Evolutionary conservation across 345 rosid species (phyloP).

Genomic region (Combretum micranthum): DNA sequence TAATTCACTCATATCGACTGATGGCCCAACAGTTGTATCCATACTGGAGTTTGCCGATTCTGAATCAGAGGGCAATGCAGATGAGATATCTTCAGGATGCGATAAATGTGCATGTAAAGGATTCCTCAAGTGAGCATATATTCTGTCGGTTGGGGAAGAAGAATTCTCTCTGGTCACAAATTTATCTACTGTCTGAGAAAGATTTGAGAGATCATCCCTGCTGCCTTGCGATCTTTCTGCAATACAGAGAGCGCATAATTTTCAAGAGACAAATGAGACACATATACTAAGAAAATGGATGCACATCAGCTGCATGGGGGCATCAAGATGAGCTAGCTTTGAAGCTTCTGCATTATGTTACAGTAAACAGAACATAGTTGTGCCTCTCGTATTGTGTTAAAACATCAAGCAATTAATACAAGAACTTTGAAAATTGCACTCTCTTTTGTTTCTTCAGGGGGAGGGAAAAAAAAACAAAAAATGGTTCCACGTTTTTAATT

Average conservation of each 20-base stretch:
- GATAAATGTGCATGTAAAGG: background rate
- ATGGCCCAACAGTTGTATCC: background rate
- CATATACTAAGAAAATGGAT: no score
- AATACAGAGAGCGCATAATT: background rate
- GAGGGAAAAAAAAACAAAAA: no score
- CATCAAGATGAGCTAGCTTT: no score
- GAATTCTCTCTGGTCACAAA: background rate
- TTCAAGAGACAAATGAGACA: background rate
- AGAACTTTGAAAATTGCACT: no score
- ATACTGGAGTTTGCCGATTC: background rate
- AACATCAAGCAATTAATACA: no score
- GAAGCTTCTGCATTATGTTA: no score
- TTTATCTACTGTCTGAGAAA: background rate
- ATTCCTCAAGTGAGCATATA: conserved; percentile 1
- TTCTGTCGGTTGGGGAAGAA: background rate
- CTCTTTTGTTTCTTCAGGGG: no score
- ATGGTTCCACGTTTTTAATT: no score
- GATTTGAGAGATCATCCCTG: conserved; percentile 1
- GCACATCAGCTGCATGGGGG: no score
- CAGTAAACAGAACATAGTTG: no score
- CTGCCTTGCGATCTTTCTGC: conserved; percentile 2
- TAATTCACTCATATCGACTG: background rate
- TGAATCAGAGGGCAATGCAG: conserved; percentile 1
- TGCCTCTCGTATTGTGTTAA: no score
- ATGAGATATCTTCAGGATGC: background rate